Base-by-base conservation (phyloP, 2,329 filamentous ascomycete species). In the Pestalotiopsis sp. region DNA sequence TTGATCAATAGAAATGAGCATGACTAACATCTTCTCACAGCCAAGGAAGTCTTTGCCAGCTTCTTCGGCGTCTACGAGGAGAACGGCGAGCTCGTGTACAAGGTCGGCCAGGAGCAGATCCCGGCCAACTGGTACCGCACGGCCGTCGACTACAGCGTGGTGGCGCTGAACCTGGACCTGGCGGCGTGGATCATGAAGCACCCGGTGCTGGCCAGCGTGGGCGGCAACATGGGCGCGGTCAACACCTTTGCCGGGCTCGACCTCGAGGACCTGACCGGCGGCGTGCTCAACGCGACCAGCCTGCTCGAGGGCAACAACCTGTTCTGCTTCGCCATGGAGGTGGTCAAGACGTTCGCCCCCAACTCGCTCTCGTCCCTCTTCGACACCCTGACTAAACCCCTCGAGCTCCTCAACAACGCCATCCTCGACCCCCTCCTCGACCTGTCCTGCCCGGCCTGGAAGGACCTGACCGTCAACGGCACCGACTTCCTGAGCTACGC, bases 81-180 rank as follows among this genome's bases (percentile, higher is more conserved):
- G 4, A 77, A 83, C 6, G 80, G 79, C 9, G 78, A 80, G 56
- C 73, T 84, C 52, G 79, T 78, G 4, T 83, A 86, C 71, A 81
- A 80, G 9, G 73, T 79, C 27, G 86, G 86, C n/a, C 82, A 82
- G 72, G 85, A 88, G 71, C 79, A 81, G 3, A 85, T 88, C 57
- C 86, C 86, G 0, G 79, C 82, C 27, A 87, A 87, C 75, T 88
- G 85, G 83, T 88, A 84, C 75, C 80, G 81, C 56, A 78, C 73
- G 4, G 75, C 78, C 0, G 73, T 80, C 0, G 84, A 86, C 63
- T 88, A 86, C 68, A 81, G 82, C n/a, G 76, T 86, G 7, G 72
- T 85, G 5, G 77, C 81, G 31, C 75, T 80, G 60, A 77, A 78
- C 49, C 68, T 81, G 5, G 85, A 86, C 71, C 71, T 84, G 4